Base-by-base conservation (phyloP, 2,329 filamentous ascomycete species). In the Lecanosticta acicola region DNA sequence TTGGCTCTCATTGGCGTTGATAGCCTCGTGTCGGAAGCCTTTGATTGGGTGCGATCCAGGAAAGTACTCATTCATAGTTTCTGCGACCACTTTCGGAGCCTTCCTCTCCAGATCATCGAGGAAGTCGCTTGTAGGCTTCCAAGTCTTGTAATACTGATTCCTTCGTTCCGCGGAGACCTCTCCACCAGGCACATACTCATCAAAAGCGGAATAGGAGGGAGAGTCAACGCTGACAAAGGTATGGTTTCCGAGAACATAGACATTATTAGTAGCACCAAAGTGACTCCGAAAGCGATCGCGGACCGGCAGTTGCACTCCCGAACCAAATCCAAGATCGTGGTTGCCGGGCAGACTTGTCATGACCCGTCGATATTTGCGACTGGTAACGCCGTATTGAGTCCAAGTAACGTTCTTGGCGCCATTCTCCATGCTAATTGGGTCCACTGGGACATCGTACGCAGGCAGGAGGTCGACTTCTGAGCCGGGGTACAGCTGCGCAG, bases 241-340 rank as follows among this genome's bases (percentile, higher is more conserved):
- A 65, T 98, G 93, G 62, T 98, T 98, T 10, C 87, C 93, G 43
- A 97, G 77, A 3, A 97, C 77, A 64, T 97, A 89, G 16, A 98
- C 82, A 7, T 87, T 77, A 66, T 96, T 97, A n/a, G 83, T 80
- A 45, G 93, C 84, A 3, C 93, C 93, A 68, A 98, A 97, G 63
- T 84, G 95, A 3, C 84, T 80, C 59, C 84, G 80, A 65, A 97
- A 98, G 13, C 93, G 77, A 58, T 93, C 76, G 41, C 90, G 79
- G 26, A 95, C 87, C 0, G 85, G 75, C 7, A 84, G 64, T 63
- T 95, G 87, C 39, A 98, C 83, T 36, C 90, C 85, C 17, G 81
- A 81, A 2, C 87, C 91, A 61, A 97, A 95, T 0, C 93, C 93
- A 33, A 97, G 67, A 64, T 98, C 93, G 64, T 98, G 93, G 60